Evolutionary conservation across 2,329 filamentous ascomycete genomes (phyloP), one percentile per base, ranked within the genome.

Genomic region (Beauveria caledonica): DNA sequence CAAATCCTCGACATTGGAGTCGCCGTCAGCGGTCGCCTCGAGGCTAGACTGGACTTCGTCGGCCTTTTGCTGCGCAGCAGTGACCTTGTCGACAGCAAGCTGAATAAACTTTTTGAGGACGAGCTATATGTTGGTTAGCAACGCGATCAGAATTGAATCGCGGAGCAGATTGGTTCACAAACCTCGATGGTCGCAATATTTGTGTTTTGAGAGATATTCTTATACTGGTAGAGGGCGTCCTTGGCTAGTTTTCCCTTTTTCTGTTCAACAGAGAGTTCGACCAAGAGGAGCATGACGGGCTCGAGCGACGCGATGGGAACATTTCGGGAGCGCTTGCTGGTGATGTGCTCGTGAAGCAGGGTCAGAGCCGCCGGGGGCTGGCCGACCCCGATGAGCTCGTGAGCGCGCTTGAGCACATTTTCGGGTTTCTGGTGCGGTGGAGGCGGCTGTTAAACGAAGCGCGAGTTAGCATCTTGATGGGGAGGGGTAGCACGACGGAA

Each of bases 151-250:
- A 2, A 19, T 23, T 8, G 25, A 33, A 51, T 51, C 48, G 39
- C n/a, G 25, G 56, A 39, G 48, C 36, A 33, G 17, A 45, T 59
- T 39, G 33, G 57, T 25, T 59, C 17, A 70, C 74, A 48, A 78
- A 91, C 89, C 86, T 97, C 94, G 74, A 99, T 99, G 63, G 94
- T 99, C 69, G 86, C 92, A 67, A 99, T 92, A 73, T 97, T 97
- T 68, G 93, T 96, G 80, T 99, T 99, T 77, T 99, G 94, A 60
- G 92, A 93, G 68, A 97, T 97, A 77, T 99, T 99, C 84, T 99
- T 99, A 85, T 99, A 99, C 76, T 97, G 94, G 76, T 97, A 99
- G 53, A 99, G 84, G 63, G 94, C 94, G 79, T 99, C 94, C 83
- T 99, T 99, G 76, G 93, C 94, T 63, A 94, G 84, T 78, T 99